These are phyloP conservation scores for Coemansia sp. DNA, from an alignment of 192 early-diverging fungal species.

Conservation along the genomic window DNA sequence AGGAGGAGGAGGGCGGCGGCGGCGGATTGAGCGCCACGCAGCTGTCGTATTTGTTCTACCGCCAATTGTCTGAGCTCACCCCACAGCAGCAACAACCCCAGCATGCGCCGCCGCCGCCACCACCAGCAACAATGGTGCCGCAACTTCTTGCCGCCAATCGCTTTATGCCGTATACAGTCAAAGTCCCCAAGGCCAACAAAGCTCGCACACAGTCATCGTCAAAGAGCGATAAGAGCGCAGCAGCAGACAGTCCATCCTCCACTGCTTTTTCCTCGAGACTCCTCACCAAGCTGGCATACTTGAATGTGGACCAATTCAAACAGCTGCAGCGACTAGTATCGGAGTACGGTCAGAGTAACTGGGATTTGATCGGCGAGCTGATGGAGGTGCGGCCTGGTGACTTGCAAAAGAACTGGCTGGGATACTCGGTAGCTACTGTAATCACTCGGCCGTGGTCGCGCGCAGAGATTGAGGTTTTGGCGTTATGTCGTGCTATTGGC, in stretches of 20 bases:
- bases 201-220: too few relatives aligned
- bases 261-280: too few relatives aligned
- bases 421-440: slow-evolving; percentile 20
- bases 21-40: neutral
- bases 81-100: neutral
- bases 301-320: slow-evolving; percentile 41
- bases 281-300: slow-evolving; percentile 19
- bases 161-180: neutral
- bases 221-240: too few relatives aligned
- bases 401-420: slow-evolving; percentile 37
- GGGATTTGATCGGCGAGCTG: slow-evolving; percentile 16
- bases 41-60: neutral
- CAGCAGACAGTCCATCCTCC: too few relatives aligned
- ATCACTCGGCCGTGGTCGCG: slow-evolving; percentile 36
- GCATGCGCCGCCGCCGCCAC: neutral
- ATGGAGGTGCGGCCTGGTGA: slow-evolving; percentile 35
- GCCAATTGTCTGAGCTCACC: neutral
- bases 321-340: slow-evolving; percentile 28
- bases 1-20: too few relatives aligned
- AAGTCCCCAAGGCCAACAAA: too few relatives aligned
- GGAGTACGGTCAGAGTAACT: slow-evolving; percentile 39
- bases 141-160: neutral
- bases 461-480: slow-evolving; percentile 32
- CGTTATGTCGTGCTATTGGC: slow-evolving; percentile 25
- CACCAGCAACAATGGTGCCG: too few relatives aligned